Percentiles rank a stretch among this genome's conserved stretches.
Evolutionary conservation across 106 monocot genomes (phyloP).

Genomic region (Dendrobium chrysotoxum): DNA sequence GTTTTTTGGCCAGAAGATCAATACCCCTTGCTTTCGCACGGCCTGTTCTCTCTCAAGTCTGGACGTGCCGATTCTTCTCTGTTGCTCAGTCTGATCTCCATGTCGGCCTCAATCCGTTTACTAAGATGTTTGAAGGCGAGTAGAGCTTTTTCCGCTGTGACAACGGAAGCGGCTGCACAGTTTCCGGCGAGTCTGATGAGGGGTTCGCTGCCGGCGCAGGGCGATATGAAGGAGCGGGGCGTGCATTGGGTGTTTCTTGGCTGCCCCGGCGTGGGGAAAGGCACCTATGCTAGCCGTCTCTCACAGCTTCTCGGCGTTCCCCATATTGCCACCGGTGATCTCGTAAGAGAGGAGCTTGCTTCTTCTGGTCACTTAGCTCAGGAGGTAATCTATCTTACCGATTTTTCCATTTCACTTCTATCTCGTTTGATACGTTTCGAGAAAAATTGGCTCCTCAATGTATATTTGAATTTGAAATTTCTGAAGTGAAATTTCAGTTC

Average conservation of each 20-base stretch:
- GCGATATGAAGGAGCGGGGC: slow-evolving; percentile 23
- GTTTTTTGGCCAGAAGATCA: too few relatives aligned
- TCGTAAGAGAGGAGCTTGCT: slow-evolving; percentile 68
- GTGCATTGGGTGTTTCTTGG: slow-evolving; percentile 80
- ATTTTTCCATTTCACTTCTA: background rate
- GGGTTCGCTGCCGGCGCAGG: too few relatives aligned
- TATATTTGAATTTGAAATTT: too few relatives aligned
- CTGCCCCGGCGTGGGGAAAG: slow-evolving; percentile 76
- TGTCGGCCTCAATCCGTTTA: too few relatives aligned
- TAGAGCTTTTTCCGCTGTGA: background rate
- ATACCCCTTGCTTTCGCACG: too few relatives aligned
- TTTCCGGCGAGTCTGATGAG: background rate
- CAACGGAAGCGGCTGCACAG: background rate
- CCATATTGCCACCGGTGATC: slow-evolving; percentile 78
- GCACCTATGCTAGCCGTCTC: slow-evolving; percentile 64
- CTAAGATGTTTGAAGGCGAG: too few relatives aligned
- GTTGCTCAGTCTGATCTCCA: too few relatives aligned
- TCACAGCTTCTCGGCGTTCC: slow-evolving; percentile 55
- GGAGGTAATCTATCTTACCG: slow-evolving; percentile 23
- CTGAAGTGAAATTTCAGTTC: too few relatives aligned
- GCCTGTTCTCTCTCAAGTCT: too few relatives aligned
- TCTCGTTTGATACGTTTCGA: too few relatives aligned
- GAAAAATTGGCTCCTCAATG: too few relatives aligned
- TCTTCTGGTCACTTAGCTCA: slow-evolving; percentile 48
- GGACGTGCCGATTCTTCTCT: too few relatives aligned